A percentile compares a stretch with the other conserved stretches of the same genome.
Conservation (phyloP, 129 eudicot species). For the Gnaphalium uliginosum region DNA sequence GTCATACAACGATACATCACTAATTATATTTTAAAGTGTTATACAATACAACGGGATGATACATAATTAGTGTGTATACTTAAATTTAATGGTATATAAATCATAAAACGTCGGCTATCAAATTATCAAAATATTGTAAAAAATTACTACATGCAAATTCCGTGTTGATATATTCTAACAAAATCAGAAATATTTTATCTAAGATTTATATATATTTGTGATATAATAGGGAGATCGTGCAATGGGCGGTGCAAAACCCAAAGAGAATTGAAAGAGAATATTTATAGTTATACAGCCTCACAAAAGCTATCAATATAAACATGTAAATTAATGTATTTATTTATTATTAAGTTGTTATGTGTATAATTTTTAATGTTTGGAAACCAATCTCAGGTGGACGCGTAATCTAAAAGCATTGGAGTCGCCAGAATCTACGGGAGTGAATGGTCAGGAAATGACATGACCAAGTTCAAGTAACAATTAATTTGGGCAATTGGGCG, state of each 20-base stretch:
- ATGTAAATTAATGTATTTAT: constrained; percentile 1
- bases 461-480: constrained; percentile 46
- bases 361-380: background rate
- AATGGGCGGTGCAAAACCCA: constrained; percentile 53
- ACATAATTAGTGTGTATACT: too few species aligned
- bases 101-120: background rate
- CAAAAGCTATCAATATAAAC: constrained; percentile 33
- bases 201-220: too few species aligned
- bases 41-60: too few species aligned
- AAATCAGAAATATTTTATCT: background rate
- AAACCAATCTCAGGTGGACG: constrained; percentile 33
- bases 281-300: constrained; percentile 26
- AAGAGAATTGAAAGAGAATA: constrained; percentile 22
- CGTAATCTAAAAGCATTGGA: constrained; percentile 38
- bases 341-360: background rate
- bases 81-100: too few species aligned
- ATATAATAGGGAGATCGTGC: constrained; percentile 47
- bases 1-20: too few species aligned
- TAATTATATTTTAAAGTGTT: too few species aligned
- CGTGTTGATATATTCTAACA: background rate
- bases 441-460: constrained; percentile 25
- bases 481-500: background rate
- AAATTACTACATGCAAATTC: background rate
- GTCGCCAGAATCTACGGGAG: constrained; percentile 49
- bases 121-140: background rate